Evolutionary conservation across 768 basidiomycete genomes (phyloP).

Genomic region (Termitomyces eurrhizus): DNA sequence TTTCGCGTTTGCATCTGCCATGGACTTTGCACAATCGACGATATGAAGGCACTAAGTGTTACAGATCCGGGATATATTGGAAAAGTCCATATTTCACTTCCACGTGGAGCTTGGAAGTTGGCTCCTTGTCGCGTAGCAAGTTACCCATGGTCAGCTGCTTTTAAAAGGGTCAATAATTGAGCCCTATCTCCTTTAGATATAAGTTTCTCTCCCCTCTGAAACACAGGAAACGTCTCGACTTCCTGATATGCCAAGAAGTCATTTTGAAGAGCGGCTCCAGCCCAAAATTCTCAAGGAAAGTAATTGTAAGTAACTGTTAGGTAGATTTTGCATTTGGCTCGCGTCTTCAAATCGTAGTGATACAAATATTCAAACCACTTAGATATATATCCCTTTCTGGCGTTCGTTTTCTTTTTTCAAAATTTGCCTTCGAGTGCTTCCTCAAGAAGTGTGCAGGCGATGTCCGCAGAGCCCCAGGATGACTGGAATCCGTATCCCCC

Average conservation of each 20-base stretch:
- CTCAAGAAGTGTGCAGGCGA: constrained; percentile 46
- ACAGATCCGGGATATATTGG: neutral
- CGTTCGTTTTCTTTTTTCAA: neutral
- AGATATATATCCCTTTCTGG: neutral
- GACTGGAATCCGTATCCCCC: constrained; percentile 63
- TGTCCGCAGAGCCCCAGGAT: constrained; percentile 61
- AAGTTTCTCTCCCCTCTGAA: neutral
- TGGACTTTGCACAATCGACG: neutral
- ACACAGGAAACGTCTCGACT: neutral
- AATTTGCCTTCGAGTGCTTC: constrained; percentile 20
- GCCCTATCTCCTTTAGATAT: neutral
- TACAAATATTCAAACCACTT: neutral
- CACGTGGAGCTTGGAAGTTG: neutral
- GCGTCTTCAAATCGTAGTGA: neutral
- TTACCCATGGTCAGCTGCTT: neutral
- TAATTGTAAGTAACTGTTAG: neutral
- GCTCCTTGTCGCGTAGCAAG: neutral
- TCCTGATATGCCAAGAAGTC: neutral
- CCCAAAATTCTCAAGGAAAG: neutral
- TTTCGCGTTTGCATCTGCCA: constrained; percentile 12
- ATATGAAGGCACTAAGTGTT: neutral
- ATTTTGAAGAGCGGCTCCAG: neutral
- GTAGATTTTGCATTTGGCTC: neutral
- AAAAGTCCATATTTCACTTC: neutral
- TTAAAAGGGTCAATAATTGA: neutral